Conservation (phyloP, 2,329 filamentous ascomycete species). For the Ophidiomyces ophidiicola region DNA sequence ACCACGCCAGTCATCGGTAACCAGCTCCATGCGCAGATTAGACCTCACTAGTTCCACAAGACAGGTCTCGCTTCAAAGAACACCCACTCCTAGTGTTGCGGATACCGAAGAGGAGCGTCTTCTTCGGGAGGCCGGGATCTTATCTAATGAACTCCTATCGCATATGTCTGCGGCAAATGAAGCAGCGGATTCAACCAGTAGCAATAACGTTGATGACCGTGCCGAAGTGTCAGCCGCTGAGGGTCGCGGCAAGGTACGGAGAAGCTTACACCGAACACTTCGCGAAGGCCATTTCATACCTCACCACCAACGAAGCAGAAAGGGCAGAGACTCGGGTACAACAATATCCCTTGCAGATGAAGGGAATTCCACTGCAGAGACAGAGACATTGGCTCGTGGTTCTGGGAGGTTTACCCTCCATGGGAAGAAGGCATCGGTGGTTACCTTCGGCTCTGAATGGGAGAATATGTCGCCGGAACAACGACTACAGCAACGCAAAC, state of each 20-base stretch:
- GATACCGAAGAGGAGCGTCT: slow-evolving; percentile 58
- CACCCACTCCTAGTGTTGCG: slow-evolving; percentile 29
- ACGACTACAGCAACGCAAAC: slow-evolving; percentile 51
- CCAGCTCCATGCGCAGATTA: slow-evolving; percentile 28
- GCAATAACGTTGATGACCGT: slow-evolving; percentile 30
- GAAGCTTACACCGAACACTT: slow-evolving; percentile 79
- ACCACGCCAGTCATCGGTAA: slow-evolving; percentile 29
- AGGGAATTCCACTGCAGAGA: slow-evolving; percentile 23
- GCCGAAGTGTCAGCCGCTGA: slow-evolving; percentile 35
- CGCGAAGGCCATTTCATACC: slow-evolving; percentile 62
- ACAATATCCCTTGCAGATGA: slow-evolving; percentile 45
- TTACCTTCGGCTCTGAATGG: slow-evolving; percentile 91
- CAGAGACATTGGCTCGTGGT: slow-evolving; percentile 49
- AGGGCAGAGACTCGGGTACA: slow-evolving; percentile 59
- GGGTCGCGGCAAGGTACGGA: slow-evolving; percentile 57
- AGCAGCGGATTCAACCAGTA: slow-evolving; percentile 16
- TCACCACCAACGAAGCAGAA: slow-evolving; percentile 58
- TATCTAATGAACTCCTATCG: slow-evolving; percentile 31
- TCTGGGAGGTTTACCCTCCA: slow-evolving; percentile 90
- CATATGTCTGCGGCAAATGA: slow-evolving; percentile 23
- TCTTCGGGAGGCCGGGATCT: slow-evolving; percentile 54
- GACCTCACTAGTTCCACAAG: slow-evolving; percentile 27
- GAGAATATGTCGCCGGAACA: slow-evolving; percentile 65
- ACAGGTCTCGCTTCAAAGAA: slow-evolving; percentile 27
- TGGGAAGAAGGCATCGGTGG: slow-evolving; percentile 93